Base-by-base conservation (phyloP, 371 early-diverging fungal genomes). In the Mucor plumbeus region DNA sequence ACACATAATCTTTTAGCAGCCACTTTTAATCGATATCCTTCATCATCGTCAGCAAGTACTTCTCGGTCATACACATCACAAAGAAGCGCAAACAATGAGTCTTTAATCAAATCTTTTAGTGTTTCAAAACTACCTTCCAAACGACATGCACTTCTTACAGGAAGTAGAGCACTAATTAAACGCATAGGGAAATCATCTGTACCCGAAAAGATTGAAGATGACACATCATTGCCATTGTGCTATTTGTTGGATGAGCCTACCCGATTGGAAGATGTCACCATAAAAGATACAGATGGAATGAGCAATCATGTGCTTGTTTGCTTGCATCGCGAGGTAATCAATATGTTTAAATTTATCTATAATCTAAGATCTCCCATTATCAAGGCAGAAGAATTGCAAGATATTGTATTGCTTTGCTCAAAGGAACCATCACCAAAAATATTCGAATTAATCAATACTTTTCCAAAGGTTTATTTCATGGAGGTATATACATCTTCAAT, bases 391-490 rank as follows among this genome's bases (percentile, higher is more conserved):
- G 78, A 80, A 7, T 40, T 88, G 17, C 87, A 81, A 59, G 85
- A 88, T 59, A 80, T 88, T 60, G 86, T 88, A 11, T 43, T 88
- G 17, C 69, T 88, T n/a, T 80, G 85, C 59, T 59, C 80, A 3
- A 68, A 75, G 7, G 66, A 65, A 17, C 87, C 87, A 1, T 78
- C 63, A 4, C 38, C 55, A 0, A 80, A 79, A 38, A 82, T 76
- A 21, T 82, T 83, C 64, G 79, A 81, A 13, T 31, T 78, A 14
- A 74, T 88, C 43, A 73, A 78, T 38, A 71, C 74, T 21, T 86
- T 88, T 61, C 88, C 88, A 0, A 75, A 76, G 38, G 81, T 88
- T 5, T 81, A 76, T 54, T 88, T 83, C 71, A 81, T 88, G 65
- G 68, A 75, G 57, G 86, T 86, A 81, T 38, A 11, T 38, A 38